Evolutionary conservation across 306 rosid species (phyloP), one percentile per base, ranked within the genome.

Genomic region (Pterocarpus macrocarpus): DNA sequence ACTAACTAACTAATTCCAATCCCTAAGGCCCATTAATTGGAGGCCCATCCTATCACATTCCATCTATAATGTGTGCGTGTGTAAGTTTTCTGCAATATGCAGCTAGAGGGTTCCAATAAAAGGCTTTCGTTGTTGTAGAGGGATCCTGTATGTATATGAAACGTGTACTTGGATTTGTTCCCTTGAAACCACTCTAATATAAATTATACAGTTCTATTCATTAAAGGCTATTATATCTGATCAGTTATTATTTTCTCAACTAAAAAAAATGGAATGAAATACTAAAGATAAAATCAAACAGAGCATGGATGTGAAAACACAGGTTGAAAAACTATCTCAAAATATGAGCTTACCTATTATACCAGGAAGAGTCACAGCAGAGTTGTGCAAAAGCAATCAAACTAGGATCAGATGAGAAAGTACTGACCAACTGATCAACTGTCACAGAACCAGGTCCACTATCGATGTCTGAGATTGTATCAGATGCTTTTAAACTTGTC

Each of bases 381-480:
- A 90, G 90, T 85, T 91, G 99, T 58, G 99, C 97, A 84, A 95
- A 95, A 52, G 99, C 99, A 71, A 91, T 93, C 88, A 93, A 91
- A 90, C 99, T 93, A 57, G 99, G 97, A 87, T 95, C 97, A 63
- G 99, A 95, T 64, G 99, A 93, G 89, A 95, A 95, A 86, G 97
- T 90, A 80, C 95, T 85, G 50, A 95, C 97, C 86, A 95, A 84
- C 79, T 95, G 99, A 86, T 95, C 99, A 76, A 95, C 90, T 30
- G 97, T 88, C 39, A 88, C 83, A 80, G 94, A 90, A 86, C 87
- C 88, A 83, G 92, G 89, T 80, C 89, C 97, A 73, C 80, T 83
- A 62, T 68, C 71, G 66, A 81, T 79, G 72, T 80, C 78, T 12
- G 79, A 55, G 73, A 71, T 22, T 12, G 82, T 64, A 83, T 85